A percentile compares a stretch with the other conserved stretches of the same genome.
phyloP scores from a whole-genome alignment of 768 basidiomycete genomes.

The Rhizopogon vinicolor region DNA sequence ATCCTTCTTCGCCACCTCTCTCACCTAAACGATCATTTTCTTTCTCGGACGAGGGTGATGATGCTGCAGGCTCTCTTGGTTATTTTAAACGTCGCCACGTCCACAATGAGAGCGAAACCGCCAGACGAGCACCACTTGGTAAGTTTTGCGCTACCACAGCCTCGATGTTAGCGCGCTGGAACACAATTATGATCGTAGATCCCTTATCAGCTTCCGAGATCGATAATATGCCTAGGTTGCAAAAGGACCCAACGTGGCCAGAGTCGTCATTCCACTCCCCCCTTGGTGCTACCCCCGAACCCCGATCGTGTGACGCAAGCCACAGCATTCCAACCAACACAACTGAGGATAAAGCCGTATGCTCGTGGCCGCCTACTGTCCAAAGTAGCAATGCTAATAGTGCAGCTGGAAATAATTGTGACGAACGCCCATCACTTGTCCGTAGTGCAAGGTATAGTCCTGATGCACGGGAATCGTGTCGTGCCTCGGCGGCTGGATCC shows the following conservation, averaged over 20 bases:
- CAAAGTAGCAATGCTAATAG: not conserved
- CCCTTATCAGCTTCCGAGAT: conserved; percentile 18
- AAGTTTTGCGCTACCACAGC: conserved; percentile 10
- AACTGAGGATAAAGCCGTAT: conserved; percentile 3
- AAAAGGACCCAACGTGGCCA: conserved; percentile 1
- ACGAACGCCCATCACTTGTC: conserved; percentile 5
- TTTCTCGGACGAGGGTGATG: conserved; percentile 13
- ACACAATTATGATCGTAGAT: conserved; percentile 14
- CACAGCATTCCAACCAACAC: conserved; percentile 6
- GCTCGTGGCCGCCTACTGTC: conserved; percentile 20
- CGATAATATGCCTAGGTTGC: conserved; percentile 14
- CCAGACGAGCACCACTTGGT: conserved; percentile 20
- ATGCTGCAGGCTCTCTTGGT: conserved; percentile 1
- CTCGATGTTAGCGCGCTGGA: not conserved
- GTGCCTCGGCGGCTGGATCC: conserved; percentile 5
- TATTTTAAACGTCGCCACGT: conserved; percentile 19
- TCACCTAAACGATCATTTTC: conserved; percentile 18
- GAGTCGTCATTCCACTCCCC: conserved; percentile 8
- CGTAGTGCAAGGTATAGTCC: conserved; percentile 6
- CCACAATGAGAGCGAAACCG: not conserved
- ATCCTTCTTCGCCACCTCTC: conserved; percentile 8
- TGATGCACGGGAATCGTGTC: conserved; percentile 4
- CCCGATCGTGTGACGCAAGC: conserved; percentile 13
- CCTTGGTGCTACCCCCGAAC: conserved; percentile 1
- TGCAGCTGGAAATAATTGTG: conserved; percentile 2